Evolutionary conservation across 1,284 basidiomycete genomes (phyloP).

Genomic region (Paramarasmius palmivorus): DNA sequence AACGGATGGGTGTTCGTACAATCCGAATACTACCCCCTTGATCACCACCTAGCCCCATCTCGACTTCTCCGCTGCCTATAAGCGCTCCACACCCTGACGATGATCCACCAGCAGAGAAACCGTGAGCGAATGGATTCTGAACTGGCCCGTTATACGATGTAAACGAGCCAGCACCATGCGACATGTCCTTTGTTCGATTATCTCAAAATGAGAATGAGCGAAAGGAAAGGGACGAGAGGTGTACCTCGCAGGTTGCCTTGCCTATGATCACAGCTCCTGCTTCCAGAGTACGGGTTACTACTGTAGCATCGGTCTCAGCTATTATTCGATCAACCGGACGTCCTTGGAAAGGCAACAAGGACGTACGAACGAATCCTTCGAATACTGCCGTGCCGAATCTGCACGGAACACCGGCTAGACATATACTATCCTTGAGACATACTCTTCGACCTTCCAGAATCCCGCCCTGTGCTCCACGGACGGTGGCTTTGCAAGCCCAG

Average conservation of each 20-base stretch:
- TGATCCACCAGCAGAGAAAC: conserved; percentile 46
- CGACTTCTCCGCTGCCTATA: conserved; percentile 38
- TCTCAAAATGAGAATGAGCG: too few species aligned
- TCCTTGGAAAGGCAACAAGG: neutral
- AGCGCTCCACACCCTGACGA: conserved; percentile 47
- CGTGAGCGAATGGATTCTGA: conserved; percentile 43
- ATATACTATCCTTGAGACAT: conserved; percentile 38
- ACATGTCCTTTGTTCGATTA: conserved; percentile 36
- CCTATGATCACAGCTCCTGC: conserved; percentile 32
- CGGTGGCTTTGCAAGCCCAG: conserved; percentile 32
- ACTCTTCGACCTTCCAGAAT: conserved; percentile 28
- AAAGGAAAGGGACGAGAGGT: too few species aligned
- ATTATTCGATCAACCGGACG: conserved; percentile 8
- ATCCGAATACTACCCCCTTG: conserved; percentile 46
- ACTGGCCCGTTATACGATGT: conserved; percentile 40
- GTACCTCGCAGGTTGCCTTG: conserved; percentile 25
- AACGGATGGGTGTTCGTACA: conserved; percentile 16
- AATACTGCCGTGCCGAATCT: conserved; percentile 37
- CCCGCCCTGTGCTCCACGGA: conserved; percentile 24
- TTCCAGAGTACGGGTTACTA: conserved; percentile 45
- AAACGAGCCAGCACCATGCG: conserved; percentile 37
- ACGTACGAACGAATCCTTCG: conserved; percentile 24
- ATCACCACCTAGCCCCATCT: conserved; percentile 51
- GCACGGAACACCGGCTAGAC: conserved; percentile 37
- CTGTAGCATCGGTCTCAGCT: conserved; percentile 41